These are phyloP conservation scores for Boletus patriciae DNA, from an alignment of 768 basidiomycete genomes.

Conservation along the genomic window DNA sequence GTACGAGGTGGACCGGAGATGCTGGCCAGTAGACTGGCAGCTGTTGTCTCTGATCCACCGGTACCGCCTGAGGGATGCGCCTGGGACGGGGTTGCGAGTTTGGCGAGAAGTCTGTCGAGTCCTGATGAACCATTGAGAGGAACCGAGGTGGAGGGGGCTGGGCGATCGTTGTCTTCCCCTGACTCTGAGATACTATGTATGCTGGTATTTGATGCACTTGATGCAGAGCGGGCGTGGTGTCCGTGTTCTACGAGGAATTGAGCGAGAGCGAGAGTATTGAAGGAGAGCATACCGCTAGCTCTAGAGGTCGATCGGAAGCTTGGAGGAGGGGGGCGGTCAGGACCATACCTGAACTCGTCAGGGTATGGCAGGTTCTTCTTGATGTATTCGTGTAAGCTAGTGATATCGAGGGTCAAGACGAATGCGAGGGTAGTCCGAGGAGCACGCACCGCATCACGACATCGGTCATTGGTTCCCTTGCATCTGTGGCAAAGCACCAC, in stretches of 20 bases:
- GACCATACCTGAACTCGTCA: conserved; percentile 67
- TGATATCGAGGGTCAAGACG: neutral
- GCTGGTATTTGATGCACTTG: conserved; percentile 36
- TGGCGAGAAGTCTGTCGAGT: conserved; percentile 46
- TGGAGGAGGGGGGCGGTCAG: conserved; percentile 62
- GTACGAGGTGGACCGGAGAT: conserved; percentile 44
- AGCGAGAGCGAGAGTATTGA: neutral
- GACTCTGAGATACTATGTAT: conserved; percentile 38
- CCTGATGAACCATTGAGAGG: conserved; percentile 33
- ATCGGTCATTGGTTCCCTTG: conserved; percentile 69
- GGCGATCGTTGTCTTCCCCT: conserved; percentile 25
- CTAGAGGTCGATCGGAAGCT: conserved; percentile 40
- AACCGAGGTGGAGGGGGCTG: conserved; percentile 10
- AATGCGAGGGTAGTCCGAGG: neutral
- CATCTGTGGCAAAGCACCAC: conserved; percentile 72
- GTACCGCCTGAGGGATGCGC: conserved; percentile 21
- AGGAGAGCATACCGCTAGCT: conserved; percentile 24
- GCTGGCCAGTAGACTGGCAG: conserved; percentile 47
- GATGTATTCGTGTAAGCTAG: conserved; percentile 64
- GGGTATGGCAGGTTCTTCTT: conserved; percentile 69
- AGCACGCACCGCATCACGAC: conserved; percentile 64
- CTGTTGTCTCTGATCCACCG: conserved; percentile 32
- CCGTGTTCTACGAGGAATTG: conserved; percentile 21
- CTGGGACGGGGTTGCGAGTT: conserved; percentile 31
- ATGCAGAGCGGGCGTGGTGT: conserved; percentile 30